Evolutionary conservation across 768 basidiomycete species (phyloP), one percentile per base, ranked within the genome.

Genomic region (Botryobasidium botryosum): DNA sequence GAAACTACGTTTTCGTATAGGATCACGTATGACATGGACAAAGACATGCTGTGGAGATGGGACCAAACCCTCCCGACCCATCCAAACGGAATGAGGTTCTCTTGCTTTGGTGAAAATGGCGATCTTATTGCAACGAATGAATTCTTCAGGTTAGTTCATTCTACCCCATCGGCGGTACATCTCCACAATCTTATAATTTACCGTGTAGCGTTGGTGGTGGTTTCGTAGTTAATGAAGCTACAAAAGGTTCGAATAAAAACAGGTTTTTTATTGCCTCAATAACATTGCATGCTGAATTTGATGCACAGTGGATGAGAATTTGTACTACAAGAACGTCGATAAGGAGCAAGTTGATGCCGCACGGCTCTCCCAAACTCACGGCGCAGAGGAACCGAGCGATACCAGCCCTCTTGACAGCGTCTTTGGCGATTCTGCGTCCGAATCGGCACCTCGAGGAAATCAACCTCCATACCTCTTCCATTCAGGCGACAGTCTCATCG

Each of bases 191-290:
- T 25, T 17, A 6, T 18, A 42, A 13, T 2, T 39, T 39, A 12
- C 20, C 10, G n/a, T 5, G 15, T 18, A 75, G 82, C 44, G 87
- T 94, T 40, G 87, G 88, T 2, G 88, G 88, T 35, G 88, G 88
- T 2, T 94, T 92, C 57, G 88, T 92, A 3, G 87, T 94, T 21
- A 94, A 94, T 54, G 84, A 90, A 32, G 83, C 87, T 59, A 94
- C 88, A 1, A 80, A 90, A 68, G 77, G 83, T 79, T 52, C 47
- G 55, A 50, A 15, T 12, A 18, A 7, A 6, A 43, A 37, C 41
- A 8, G 2, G 36, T 29, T n/a, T n/a, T n/a, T n/a, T n/a, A n/a
- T n/a, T n/a, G n/a, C n/a, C n/a, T n/a, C n/a, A 23, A 28, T 6
- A 24, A 28, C 41, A 27, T 5, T 24, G 10, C 18, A n/a, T 17